phyloP scores from a whole-genome alignment of 345 rosid species.

The Boechera retrofracta region DNA sequence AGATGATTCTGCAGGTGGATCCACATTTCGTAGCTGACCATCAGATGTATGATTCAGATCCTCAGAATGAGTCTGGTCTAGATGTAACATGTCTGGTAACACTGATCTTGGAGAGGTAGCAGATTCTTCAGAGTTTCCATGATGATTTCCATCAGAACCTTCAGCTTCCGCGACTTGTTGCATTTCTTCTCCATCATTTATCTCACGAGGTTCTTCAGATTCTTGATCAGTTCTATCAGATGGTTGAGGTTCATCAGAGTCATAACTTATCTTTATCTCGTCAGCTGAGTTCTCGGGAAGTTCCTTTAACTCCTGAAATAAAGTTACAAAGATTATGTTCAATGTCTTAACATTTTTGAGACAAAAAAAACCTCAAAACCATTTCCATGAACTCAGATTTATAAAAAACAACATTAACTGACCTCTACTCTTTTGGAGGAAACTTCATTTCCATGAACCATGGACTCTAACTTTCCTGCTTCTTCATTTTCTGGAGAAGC shows the following conservation, averaged over 20 bases:
- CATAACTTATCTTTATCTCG: constrained; percentile 43
- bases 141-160: constrained; percentile 36
- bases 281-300: constrained; percentile 43
- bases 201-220: constrained; percentile 38
- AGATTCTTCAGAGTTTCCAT: constrained; percentile 43
- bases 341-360: background rate
- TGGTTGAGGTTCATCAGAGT: constrained; percentile 43
- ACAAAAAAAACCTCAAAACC: background rate
- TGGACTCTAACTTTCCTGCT: constrained; percentile 27
- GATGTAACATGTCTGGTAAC: constrained; percentile 41
- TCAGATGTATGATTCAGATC: constrained; percentile 34
- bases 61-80: constrained; percentile 40
- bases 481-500: constrained; percentile 40
- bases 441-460: constrained; percentile 34
- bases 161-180: constrained; percentile 41
- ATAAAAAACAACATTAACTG: constrained; percentile 24
- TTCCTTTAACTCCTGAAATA: constrained; percentile 46
- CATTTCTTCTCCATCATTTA: constrained; percentile 33
- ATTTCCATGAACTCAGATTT: constrained; percentile 8
- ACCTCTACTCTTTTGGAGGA: constrained; percentile 50
- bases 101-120: constrained; percentile 58
- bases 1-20: constrained; percentile 25
- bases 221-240: constrained; percentile 41
- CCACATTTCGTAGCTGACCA: constrained; percentile 35
- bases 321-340: constrained; percentile 10